Percentiles rank a stretch among this genome's conserved stretches.
Conservation (phyloP, 345 rosid species). For the Arabis hirsuta region DNA sequence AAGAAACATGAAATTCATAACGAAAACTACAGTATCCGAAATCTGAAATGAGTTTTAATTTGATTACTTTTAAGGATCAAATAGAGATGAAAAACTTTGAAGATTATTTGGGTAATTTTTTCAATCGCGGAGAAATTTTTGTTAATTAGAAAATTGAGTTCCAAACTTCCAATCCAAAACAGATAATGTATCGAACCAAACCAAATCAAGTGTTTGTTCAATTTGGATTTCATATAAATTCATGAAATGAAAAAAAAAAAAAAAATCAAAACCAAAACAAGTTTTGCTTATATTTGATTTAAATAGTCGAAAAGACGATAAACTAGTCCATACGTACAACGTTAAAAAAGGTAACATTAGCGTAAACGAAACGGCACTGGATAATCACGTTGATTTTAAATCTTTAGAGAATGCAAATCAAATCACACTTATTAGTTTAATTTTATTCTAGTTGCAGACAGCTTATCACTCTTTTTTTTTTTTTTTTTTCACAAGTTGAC, state of each 20-base stretch:
- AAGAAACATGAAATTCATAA: not conserved
- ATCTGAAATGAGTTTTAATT: not conserved
- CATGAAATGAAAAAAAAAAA: no score
- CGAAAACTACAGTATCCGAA: not conserved
- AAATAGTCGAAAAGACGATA: not conserved
- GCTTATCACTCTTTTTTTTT: not conserved
- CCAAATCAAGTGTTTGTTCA: not conserved
- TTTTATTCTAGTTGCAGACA: slow-evolving; percentile 15
- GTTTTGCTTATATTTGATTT: not conserved
- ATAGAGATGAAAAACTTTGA: not conserved
- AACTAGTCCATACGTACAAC: not conserved
- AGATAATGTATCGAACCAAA: not conserved
- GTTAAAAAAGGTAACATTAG: not conserved
- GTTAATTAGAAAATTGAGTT: no score
- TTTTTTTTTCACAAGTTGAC: slow-evolving; percentile 2
- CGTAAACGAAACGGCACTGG: not conserved
- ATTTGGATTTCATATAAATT: not conserved
- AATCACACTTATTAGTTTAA: not conserved
- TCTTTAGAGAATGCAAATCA: slow-evolving; percentile 22
- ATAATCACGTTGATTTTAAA: not conserved
- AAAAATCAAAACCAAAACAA: not conserved
- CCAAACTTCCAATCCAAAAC: not conserved
- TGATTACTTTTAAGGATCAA: not conserved
- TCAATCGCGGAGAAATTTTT: no score
- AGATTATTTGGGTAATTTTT: not conserved